A percentile compares a stretch with the other conserved stretches of the same genome.
Evolutionary conservation across 83 land plant species (phyloP).

Genomic region (Picea abies): DNA sequence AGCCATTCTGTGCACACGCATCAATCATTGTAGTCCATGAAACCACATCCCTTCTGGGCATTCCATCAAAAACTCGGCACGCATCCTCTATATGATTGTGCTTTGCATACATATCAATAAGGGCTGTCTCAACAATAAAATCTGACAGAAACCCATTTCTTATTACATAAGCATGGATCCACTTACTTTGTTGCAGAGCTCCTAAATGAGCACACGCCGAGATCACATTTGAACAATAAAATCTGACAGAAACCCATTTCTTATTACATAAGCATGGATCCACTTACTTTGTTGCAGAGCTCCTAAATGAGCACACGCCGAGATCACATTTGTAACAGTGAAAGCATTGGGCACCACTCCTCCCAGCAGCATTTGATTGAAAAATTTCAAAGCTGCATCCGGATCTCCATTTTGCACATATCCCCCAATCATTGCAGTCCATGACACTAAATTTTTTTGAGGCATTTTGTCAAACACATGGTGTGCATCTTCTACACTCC

Average conservation of each 20-base stretch:
- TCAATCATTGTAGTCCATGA: conserved; percentile 30
- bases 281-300: conserved; percentile 22
- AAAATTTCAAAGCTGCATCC: conserved; percentile 25
- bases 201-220: conserved; percentile 22
- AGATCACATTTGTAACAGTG: conserved; percentile 4
- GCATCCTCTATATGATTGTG: conserved; percentile 26
- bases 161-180: conserved; percentile 43
- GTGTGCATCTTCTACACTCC: conserved; percentile 17
- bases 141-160: conserved; percentile 32
- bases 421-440: conserved; percentile 35
- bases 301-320: conserved; percentile 21
- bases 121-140: conserved; percentile 40
- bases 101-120: conserved; percentile 54
- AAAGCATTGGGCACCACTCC: conserved; percentile 13
- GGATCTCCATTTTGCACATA: conserved; percentile 27
- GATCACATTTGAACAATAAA: conserved; percentile 27
- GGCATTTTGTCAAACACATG: conserved; percentile 29
- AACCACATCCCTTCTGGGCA: conserved; percentile 21
- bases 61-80: conserved; percentile 17
- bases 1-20: conserved; percentile 21
- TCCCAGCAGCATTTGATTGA: conserved; percentile 3
- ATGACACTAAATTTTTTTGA: conserved; percentile 38
- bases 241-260: conserved; percentile 30
- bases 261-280: conserved; percentile 44
- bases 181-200: conserved; percentile 20